phyloP scores from a whole-genome alignment of 1,139 yeast genomes.

The Spathaspora sp. region DNA sequence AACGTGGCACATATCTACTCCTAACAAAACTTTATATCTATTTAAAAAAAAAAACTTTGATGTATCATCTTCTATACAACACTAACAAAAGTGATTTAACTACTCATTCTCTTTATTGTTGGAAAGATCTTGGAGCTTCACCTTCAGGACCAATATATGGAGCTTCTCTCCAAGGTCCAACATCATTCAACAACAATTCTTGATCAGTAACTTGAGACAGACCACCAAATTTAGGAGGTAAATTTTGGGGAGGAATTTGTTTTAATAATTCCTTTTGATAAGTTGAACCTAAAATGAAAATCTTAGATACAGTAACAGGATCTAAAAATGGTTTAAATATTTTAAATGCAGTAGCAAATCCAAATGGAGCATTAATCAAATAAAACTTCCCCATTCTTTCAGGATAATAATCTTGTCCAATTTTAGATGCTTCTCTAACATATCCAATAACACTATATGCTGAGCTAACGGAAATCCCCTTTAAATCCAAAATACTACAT shows the following conservation, averaged over 20 bases:
- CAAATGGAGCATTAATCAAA: slow-evolving; percentile 95
- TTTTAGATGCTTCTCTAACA: slow-evolving; percentile 87
- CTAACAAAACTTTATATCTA: not conserved
- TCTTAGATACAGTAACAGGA: slow-evolving; percentile 97
- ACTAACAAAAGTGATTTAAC: too few relatives aligned
- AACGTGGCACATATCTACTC: too few relatives aligned
- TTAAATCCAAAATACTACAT: slow-evolving; percentile 91
- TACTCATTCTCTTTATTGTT: slow-evolving; percentile 8
- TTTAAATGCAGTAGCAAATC: slow-evolving; percentile 91
- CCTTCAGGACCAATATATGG: slow-evolving; percentile 84
- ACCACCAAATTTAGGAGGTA: slow-evolving; percentile 92
- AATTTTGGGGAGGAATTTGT: slow-evolving; percentile 90
- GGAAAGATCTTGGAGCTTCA: slow-evolving; percentile 67
- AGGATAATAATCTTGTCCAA: slow-evolving; percentile 98
- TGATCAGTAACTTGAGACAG: slow-evolving; percentile 65
- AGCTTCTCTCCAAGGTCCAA: slow-evolving; percentile 97
- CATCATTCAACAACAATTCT: slow-evolving; percentile 82
- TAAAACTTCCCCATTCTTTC: slow-evolving; percentile 99
- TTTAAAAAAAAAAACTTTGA: not conserved
- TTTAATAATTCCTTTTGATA: slow-evolving; percentile 82
- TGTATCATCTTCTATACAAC: slow-evolving; percentile 1
- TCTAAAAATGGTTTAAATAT: slow-evolving; percentile 91
- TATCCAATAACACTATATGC: slow-evolving; percentile 85
- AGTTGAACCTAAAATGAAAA: slow-evolving; percentile 77
- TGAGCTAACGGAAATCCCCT: slow-evolving; percentile 83